Conservation (phyloP, 371 early-diverging fungal species). For the Mucor irregularis region DNA sequence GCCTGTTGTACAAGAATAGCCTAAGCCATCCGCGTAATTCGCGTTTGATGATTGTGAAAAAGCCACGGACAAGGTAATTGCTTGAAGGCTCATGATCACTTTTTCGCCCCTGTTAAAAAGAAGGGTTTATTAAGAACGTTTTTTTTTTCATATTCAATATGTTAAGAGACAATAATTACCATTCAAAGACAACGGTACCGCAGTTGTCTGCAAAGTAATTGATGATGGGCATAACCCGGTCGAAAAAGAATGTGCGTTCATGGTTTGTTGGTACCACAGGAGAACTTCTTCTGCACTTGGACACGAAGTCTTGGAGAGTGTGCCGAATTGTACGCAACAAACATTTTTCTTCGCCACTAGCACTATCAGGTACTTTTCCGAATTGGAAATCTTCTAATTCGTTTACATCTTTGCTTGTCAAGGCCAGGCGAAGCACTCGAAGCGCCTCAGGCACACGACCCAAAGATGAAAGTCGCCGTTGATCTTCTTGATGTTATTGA, state of each 20-base stretch:
- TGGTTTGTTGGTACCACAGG: constrained; percentile 14
- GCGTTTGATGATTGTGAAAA: constrained; percentile 16
- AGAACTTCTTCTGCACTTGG: constrained; percentile 12
- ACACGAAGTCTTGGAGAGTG: constrained; percentile 17
- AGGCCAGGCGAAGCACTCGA: constrained; percentile 14
- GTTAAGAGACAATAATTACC: constrained; percentile 10
- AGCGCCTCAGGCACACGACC: constrained; percentile 5
- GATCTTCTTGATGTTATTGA: constrained; percentile 9
- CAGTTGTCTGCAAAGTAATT: constrained; percentile 13
- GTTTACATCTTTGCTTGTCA: constrained; percentile 17
- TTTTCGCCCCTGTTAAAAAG: constrained; percentile 15
- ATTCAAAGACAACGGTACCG: constrained; percentile 10
- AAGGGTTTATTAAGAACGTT: constrained; percentile 6
- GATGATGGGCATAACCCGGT: constrained; percentile 11
- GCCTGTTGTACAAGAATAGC: constrained; percentile 14
- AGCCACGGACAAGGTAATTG: constrained; percentile 15
- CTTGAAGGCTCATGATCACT: constrained; percentile 15
- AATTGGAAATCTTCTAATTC: constrained; percentile 18
- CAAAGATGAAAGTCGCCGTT: constrained; percentile 14
- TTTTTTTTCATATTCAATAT: constrained; percentile 14
- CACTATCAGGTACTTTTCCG: constrained; percentile 13
- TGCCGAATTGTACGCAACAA: constrained; percentile 12
- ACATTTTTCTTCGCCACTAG: constrained; percentile 16
- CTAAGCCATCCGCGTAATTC: constrained; percentile 18
- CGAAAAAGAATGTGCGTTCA: constrained; percentile 17